These are phyloP conservation scores for Exophiala xenobiotica DNA, from an alignment of 2,329 filamentous ascomycete genomes.

Conservation along the genomic window DNA sequence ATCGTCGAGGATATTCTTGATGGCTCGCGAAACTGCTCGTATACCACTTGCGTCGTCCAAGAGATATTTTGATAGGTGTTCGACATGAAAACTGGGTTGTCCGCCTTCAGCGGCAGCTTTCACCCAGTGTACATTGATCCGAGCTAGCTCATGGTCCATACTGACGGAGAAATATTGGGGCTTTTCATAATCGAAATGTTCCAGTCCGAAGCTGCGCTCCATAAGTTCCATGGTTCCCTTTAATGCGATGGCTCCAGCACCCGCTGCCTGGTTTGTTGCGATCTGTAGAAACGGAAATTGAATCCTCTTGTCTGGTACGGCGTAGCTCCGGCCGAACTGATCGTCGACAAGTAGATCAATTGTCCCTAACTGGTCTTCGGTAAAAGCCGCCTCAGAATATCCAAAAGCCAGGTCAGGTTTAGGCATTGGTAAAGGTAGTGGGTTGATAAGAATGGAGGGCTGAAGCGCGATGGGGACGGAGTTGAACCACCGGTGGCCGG, in stretches of 20 bases:
- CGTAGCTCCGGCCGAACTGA: constrained; percentile 18
- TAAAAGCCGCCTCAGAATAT: constrained; percentile 24
- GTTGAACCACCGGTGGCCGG: constrained; percentile 15
- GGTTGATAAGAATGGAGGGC: neutral
- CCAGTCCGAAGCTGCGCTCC: constrained; percentile 14
- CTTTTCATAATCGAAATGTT: constrained; percentile 16
- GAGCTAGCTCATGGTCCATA: constrained; percentile 17
- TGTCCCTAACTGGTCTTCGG: constrained; percentile 7
- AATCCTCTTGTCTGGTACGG: constrained; percentile 16
- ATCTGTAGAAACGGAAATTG: constrained; percentile 20
- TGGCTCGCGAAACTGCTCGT: constrained; percentile 20
- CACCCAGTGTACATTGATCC: constrained; percentile 25
- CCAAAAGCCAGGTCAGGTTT: constrained; percentile 22
- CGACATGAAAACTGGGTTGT: constrained; percentile 21
- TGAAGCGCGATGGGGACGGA: constrained; percentile 20
- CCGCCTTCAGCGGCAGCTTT: constrained; percentile 12
- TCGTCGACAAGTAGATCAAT: constrained; percentile 20
- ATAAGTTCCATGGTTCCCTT: constrained; percentile 19
- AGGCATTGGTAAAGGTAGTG: constrained; percentile 17
- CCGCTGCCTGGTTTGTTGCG: constrained; percentile 22
- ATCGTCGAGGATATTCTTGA: constrained; percentile 27
- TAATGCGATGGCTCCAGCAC: constrained; percentile 18
- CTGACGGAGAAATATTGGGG: constrained; percentile 23
- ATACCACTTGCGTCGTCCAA: constrained; percentile 13
- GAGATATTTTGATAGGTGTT: constrained; percentile 12